phyloP scores from a whole-genome alignment of 1,284 basidiomycete species.

The Austroboletus niveus region DNA sequence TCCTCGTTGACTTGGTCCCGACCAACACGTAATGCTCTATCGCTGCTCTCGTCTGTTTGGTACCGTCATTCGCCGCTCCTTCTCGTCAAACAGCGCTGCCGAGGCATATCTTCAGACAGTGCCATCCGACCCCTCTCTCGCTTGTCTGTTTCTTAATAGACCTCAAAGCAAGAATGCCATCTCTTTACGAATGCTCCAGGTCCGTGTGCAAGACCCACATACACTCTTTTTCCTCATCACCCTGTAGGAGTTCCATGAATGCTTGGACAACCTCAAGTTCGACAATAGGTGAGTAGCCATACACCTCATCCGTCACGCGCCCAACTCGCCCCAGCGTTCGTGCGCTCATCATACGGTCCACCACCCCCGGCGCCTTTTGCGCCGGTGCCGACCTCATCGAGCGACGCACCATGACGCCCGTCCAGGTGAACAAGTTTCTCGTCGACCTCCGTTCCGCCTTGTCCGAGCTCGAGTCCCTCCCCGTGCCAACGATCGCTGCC shows the following conservation, averaged over 20 bases:
- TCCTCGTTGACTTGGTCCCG: neutral
- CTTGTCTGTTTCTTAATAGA: conserved; percentile 74
- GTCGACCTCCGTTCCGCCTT: conserved; percentile 73
- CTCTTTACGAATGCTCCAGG: conserved; percentile 70
- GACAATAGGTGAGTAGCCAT: conserved; percentile 56
- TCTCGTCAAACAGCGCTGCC: conserved; percentile 18
- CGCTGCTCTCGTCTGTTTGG: conserved; percentile 1
- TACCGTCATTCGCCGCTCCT: conserved; percentile 12
- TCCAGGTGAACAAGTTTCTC: conserved; percentile 79
- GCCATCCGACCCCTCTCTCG: conserved; percentile 49
- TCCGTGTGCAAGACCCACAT: conserved; percentile 27
- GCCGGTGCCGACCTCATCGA: conserved; percentile 91
- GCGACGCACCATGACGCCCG: conserved; percentile 74
- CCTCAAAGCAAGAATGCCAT: conserved; percentile 90
- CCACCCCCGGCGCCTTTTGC: conserved; percentile 78
- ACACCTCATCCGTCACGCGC: conserved; percentile 3
- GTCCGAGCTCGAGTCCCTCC: conserved; percentile 72
- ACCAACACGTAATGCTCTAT: conserved; percentile 11
- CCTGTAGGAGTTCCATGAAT: conserved; percentile 67
- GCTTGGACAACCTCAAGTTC: conserved; percentile 64
- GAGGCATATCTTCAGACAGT: conserved; percentile 62
- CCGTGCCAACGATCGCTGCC: conserved; percentile 88
- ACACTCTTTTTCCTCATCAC: conserved; percentile 4
- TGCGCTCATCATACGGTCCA: conserved; percentile 77
- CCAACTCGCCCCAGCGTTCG: conserved; percentile 51